Conservation (phyloP, 768 basidiomycete genomes). For the Naganishia kalamii region DNA sequence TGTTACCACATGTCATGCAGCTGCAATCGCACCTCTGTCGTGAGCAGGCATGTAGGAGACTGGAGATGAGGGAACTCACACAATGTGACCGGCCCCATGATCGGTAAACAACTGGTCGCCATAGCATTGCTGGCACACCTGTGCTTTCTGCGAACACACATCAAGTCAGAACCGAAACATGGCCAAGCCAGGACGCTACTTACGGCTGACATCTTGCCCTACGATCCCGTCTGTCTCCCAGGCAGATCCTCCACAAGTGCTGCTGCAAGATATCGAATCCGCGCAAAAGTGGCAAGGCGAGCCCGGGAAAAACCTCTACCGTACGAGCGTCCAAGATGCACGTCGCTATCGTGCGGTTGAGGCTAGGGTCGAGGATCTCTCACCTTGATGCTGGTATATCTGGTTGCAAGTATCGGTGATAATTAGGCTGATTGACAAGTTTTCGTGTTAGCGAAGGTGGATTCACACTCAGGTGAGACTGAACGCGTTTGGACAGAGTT, state of each 20-base stretch:
- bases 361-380: too few relatives aligned
- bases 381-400: not conserved
- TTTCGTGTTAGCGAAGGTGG: slow-evolving; percentile 11
- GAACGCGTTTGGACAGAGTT: slow-evolving; percentile 8
- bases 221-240: not conserved
- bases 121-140: slow-evolving; percentile 1
- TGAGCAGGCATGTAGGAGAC: not conserved
- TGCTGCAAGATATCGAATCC: not conserved
- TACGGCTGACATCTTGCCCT: not conserved
- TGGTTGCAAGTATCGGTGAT: not conserved
- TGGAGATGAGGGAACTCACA: not conserved
- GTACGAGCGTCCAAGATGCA: too few relatives aligned
- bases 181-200: not conserved
- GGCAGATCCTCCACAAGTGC: not conserved
- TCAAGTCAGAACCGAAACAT: not conserved
- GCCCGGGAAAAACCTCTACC: too few relatives aligned
- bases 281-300: too few relatives aligned
- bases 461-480: slow-evolving; percentile 1
- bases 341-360: too few relatives aligned
- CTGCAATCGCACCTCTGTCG: not conserved
- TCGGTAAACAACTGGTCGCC: slow-evolving; percentile 13
- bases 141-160: not conserved
- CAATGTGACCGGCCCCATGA: slow-evolving; percentile 1
- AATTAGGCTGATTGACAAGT: not conserved
- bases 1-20: slow-evolving; percentile 77